A percentile compares a stretch with the other conserved stretches of the same genome.
Conservation (phyloP, 129 eudicot genomes). For the Calendula officinalis region DNA sequence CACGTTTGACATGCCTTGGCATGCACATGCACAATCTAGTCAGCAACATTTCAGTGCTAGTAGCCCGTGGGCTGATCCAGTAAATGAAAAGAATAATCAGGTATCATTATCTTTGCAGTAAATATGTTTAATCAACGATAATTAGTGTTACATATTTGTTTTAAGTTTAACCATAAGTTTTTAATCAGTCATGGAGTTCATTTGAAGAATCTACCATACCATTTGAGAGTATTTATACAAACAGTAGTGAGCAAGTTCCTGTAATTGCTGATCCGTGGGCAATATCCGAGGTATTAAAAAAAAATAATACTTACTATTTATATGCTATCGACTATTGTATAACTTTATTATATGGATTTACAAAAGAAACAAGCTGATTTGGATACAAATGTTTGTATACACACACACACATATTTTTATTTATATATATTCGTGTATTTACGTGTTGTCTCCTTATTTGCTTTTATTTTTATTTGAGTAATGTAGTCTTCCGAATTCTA, state of each 20-base stretch:
- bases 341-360: conserved; percentile 32
- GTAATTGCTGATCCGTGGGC: conserved; percentile 34
- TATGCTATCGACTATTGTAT: not conserved
- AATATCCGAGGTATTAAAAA: conserved; percentile 35
- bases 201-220: conserved; percentile 45
- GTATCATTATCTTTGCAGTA: conserved; percentile 30
- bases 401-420: not conserved
- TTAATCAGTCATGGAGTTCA: conserved; percentile 66
- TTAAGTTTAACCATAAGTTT: conserved; percentile 2
- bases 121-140: not conserved
- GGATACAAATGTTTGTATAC: conserved; percentile 4
- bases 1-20: conserved; percentile 75
- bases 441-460: not conserved
- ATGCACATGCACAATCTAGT: conserved; percentile 28
- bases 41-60: conserved; percentile 36
- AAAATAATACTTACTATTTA: not conserved
- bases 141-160: not conserved
- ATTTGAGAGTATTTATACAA: conserved; percentile 22
- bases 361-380: conserved; percentile 28
- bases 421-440: not conserved
- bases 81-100: conserved; percentile 41
- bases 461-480: not conserved
- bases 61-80: conserved; percentile 34
- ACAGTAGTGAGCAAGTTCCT: conserved; percentile 36
- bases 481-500: too few species aligned